These are phyloP conservation scores for Sorghum bicolor DNA, from an alignment of 176 grass and related monocot genomes.

Conservation along the genomic window Sorghum_bicolor_NCBIv3 NC_012871.2:71360001-71360500, in stretches of 20 bases:
- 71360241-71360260: conserved; percentile 34
- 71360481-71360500: neutral
- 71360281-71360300: conserved; percentile 80
- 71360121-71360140: neutral
- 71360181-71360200: neutral
- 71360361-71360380: conserved; percentile 40
- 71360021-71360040: neutral
- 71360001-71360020: neutral
- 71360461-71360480: neutral
- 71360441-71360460: neutral
- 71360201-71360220: neutral
- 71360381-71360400: neutral
- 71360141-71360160: neutral
- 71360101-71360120: neutral
- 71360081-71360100: neutral
- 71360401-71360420: neutral
- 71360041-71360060: neutral
- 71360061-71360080: conserved; percentile 2
- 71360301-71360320: conserved; percentile 62
- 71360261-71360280: conserved; percentile 80
- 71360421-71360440: neutral
- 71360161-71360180: neutral
- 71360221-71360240: neutral
- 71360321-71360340: conserved; percentile 68
- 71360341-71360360: conserved; percentile 94